Evolutionary conservation across 257 asterid species (phyloP), one percentile per base, ranked within the genome.

Genomic region (Scutellaria minor): DNA sequence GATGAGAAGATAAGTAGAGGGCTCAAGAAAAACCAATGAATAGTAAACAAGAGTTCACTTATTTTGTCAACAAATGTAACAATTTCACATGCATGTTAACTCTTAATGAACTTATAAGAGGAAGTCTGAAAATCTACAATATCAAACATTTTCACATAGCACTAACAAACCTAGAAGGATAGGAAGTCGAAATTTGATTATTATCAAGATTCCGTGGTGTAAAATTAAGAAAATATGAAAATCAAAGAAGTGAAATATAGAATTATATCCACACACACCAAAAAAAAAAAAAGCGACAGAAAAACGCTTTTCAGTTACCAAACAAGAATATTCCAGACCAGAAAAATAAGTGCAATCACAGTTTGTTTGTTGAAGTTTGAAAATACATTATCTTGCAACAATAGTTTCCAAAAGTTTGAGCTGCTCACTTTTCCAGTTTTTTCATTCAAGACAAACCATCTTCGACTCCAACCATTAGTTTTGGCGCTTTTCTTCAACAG

Each of bases 391-490:
- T 44, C 67, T 53, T 63, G 69, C 61, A 57, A 82, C 31, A 46
- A 60, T 39, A 64, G 54, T 55, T 8, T 60, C 24, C 58, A 27
- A 59, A 18, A 37, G 67, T 72, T 27, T 50, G 48, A 42, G 76
- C 47, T 41, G 51, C 89, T 84, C 68, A 91, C 99, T 88, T 91
- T 91, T 78, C 99, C 97, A 52, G 97, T 91, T 88, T 94, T 94
- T 66, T 87, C 97, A 73, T 94, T 94, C 69, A 94, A 87, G 74
- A 94, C 99, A 69, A 94, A 94, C 99, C 99, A 94, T 85, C 95
- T 82, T 78, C 84, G 85, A 64, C 95, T 91, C 99, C 99, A 94
- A 7, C 91, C 96, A 83, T 84, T 88, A 60, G 88, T 85, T 82
- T 94, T 89, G 53, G 91, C 86, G 73, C 97, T 94, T 83, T 72